Evolutionary conservation across 1,139 yeast genomes (phyloP).

Genomic region (Blastobotrys proliferans): DNA sequence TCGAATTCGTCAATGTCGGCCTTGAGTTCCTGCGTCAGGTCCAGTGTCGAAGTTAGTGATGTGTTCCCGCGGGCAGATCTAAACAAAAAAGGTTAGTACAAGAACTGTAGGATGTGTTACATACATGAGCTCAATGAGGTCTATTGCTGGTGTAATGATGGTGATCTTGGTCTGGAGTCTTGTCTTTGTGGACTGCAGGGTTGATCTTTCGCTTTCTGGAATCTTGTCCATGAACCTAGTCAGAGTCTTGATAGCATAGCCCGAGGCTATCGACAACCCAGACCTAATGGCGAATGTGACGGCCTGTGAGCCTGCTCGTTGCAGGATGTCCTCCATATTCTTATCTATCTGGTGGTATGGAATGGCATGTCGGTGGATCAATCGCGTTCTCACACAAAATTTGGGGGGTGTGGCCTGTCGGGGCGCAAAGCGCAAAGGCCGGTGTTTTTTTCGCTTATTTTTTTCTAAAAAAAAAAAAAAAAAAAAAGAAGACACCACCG

Average conservation of each 20-base stretch:
- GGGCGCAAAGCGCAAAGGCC: background rate
- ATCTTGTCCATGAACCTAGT: conserved; percentile 55
- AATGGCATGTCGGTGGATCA: background rate
- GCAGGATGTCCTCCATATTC: conserved; percentile 19
- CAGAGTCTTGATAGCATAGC: conserved; percentile 67
- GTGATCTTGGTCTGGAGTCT: conserved; percentile 57
- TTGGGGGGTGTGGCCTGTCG: background rate
- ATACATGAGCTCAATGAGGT: conserved; percentile 55
- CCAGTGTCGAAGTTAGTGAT: conserved; percentile 53
- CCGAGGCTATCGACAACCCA: conserved; percentile 71
- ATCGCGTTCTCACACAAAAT: background rate
- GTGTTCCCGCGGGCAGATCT: conserved; percentile 68
- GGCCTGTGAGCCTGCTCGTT: conserved; percentile 60
- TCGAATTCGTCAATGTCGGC: conserved; percentile 60
- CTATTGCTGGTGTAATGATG: conserved; percentile 66
- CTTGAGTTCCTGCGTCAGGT: conserved; percentile 53
- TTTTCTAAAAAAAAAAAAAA: background rate
- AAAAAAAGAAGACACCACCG: background rate
- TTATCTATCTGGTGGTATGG: no score
- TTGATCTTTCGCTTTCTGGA: conserved; percentile 52
- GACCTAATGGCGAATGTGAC: conserved; percentile 77
- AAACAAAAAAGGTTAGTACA: conserved; percentile 2
- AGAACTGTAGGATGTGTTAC: background rate
- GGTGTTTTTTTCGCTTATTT: background rate
- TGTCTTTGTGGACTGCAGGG: conserved; percentile 42